Evolutionary conservation across 176 grass and related monocot genomes (phyloP).

Genomic region (Miscanthus lutarioriparius): DNA sequence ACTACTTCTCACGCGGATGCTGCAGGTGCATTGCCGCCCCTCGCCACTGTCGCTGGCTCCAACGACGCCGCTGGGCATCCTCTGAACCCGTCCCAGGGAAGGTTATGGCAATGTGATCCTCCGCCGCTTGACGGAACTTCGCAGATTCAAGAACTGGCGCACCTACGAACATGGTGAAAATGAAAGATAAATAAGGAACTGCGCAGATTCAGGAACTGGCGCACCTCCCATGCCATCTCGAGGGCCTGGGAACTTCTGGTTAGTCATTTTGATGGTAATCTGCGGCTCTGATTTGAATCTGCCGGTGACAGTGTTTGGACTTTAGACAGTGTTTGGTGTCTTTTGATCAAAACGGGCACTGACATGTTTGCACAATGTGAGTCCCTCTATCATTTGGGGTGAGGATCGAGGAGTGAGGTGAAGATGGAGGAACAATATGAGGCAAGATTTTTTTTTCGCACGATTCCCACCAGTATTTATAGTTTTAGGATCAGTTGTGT

Average conservation of each 20-base stretch:
- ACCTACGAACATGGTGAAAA: no score
- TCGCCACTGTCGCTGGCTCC: not conserved
- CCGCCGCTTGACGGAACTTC: no score
- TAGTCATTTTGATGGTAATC: not conserved
- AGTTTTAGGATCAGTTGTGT: not conserved
- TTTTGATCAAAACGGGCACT: not conserved
- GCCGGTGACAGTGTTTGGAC: not conserved
- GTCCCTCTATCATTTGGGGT: no score
- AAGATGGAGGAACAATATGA: not conserved
- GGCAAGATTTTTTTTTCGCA: not conserved
- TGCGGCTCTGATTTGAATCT: not conserved
- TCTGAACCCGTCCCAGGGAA: not conserved
- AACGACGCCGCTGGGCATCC: not conserved
- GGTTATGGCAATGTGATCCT: conserved; percentile 16
- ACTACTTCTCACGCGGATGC: not conserved
- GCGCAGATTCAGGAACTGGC: not conserved
- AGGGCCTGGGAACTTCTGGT: not conserved
- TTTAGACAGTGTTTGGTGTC: not conserved
- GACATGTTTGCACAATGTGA: not conserved
- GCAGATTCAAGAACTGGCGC: no score
- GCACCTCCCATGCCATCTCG: not conserved
- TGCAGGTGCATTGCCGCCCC: not conserved
- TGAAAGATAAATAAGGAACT: no score
- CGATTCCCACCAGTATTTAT: not conserved
- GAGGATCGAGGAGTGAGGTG: not conserved